These are phyloP conservation scores for Phragmites australis DNA, from an alignment of 176 grass and related monocot genomes.

Conservation along the genomic window DNA sequence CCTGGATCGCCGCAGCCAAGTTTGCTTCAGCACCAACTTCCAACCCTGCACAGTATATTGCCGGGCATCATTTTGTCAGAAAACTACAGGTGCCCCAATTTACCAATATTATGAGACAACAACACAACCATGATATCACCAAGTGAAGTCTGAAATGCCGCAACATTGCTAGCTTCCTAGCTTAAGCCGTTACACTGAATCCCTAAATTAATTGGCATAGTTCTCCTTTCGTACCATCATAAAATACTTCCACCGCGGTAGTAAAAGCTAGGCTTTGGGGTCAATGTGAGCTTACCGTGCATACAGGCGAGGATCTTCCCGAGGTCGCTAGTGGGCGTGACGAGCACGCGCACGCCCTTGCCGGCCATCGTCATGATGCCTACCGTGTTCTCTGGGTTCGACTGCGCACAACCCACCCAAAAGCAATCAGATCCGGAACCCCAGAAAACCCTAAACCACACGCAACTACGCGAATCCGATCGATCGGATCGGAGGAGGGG, in stretches of 20 bases:
- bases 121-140: not conserved
- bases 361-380: conserved; percentile 98
- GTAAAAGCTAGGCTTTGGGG: not conserved
- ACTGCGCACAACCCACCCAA: conserved; percentile 50
- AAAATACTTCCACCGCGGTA: not conserved
- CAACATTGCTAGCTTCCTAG: not conserved
- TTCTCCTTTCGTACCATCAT: not conserved
- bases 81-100: not conserved
- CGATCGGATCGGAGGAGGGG: conserved; percentile 15
- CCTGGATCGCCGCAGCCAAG: conserved; percentile 85
- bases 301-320: conserved; percentile 98
- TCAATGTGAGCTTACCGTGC: conserved; percentile 64
- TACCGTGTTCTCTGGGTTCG: conserved; percentile 98
- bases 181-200: not conserved
- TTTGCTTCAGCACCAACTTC: conserved; percentile 92
- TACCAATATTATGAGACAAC: not conserved
- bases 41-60: conserved; percentile 53
- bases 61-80: not conserved
- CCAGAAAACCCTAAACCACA: conserved; percentile 46
- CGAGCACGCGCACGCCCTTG: conserved; percentile 91
- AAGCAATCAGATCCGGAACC: conserved; percentile 35
- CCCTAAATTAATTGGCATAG: not conserved
- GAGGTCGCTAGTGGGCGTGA: conserved; percentile 98
- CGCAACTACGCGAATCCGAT: not conserved
- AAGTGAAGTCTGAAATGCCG: not conserved